phyloP scores from a whole-genome alignment of 208 protist genomes.

The Crithidia expoeki region DNA sequence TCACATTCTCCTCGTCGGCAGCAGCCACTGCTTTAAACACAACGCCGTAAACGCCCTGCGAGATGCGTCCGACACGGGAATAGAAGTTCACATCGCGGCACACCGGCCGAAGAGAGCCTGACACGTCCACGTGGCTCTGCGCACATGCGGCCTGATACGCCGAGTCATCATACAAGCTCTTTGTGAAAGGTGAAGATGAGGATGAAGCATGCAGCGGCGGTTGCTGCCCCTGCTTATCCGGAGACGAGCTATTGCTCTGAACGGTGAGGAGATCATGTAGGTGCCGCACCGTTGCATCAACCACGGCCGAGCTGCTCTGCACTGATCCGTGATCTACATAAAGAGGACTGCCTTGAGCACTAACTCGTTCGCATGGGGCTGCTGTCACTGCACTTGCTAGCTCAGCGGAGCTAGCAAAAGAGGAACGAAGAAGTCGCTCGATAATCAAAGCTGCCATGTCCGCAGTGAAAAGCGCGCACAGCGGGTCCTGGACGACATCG shows the following conservation, averaged over 20 bases:
- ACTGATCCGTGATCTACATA: neutral
- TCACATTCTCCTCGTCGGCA: neutral
- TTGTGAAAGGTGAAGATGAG: neutral
- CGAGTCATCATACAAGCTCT: constrained; percentile 26
- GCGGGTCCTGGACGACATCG: constrained; percentile 48
- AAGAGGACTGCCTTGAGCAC: neutral
- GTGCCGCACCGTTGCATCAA: constrained; percentile 6
- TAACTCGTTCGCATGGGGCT: too few species aligned
- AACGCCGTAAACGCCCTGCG: constrained; percentile 86
- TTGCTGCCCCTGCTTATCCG: neutral
- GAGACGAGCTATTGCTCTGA: neutral
- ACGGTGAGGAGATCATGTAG: constrained; percentile 15
- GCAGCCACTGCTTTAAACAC: constrained; percentile 60
- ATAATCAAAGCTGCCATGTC: constrained; percentile 12
- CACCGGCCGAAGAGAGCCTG: constrained; percentile 32
- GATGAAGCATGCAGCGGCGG: neutral
- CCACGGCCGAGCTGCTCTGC: neutral
- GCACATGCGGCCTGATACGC: constrained; percentile 28
- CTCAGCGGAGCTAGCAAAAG: neutral
- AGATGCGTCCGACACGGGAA: constrained; percentile 46
- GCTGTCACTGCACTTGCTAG: too few species aligned
- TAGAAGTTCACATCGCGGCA: constrained; percentile 77
- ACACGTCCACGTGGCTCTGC: constrained; percentile 38
- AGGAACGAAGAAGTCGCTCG: neutral
- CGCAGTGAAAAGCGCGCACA: constrained; percentile 53